Evolutionary conservation across 2,329 filamentous ascomycete species (phyloP).

Genomic region (Hymenoscyphus repandus): DNA sequence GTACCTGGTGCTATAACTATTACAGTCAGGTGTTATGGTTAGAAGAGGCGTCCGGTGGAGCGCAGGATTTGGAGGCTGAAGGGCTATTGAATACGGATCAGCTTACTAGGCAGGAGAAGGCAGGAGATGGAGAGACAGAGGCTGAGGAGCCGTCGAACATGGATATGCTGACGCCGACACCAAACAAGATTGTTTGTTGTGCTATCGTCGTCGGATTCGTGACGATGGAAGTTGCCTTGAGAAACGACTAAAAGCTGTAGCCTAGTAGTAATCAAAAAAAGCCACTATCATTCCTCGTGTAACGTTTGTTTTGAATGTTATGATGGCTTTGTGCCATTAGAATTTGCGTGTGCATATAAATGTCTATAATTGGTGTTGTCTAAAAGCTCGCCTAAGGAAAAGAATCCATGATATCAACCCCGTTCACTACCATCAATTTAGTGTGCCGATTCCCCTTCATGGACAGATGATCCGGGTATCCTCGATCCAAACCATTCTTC

Average conservation of each 20-base stretch:
- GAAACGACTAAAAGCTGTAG: not conserved
- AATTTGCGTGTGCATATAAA: too few relatives aligned
- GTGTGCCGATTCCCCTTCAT: slow-evolving; percentile 9
- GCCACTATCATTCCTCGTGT: too few relatives aligned
- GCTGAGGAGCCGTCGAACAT: not conserved
- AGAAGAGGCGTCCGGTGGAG: not conserved
- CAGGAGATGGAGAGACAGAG: not conserved
- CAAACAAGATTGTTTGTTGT: slow-evolving; percentile 11
- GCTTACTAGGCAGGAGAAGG: not conserved
- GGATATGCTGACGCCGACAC: slow-evolving; percentile 5
- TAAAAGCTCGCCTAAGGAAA: slow-evolving; percentile 10
- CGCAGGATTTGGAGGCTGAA: not conserved
- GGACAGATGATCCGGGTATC: slow-evolving; percentile 1
- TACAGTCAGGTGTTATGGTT: slow-evolving; percentile 14
- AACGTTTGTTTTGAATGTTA: too few relatives aligned
- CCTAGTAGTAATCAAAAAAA: too few relatives aligned
- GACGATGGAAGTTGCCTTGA: slow-evolving; percentile 12
- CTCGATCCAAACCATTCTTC: not conserved
- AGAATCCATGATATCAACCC: slow-evolving; percentile 14
- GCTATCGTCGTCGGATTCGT: slow-evolving; percentile 6
- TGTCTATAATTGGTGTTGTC: too few relatives aligned
- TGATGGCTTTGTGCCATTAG: too few relatives aligned
- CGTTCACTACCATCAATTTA: slow-evolving; percentile 13
- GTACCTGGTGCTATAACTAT: slow-evolving; percentile 21
- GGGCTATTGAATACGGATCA: not conserved